These are phyloP conservation scores for Calonectria pauciramosa DNA, from an alignment of 2,329 filamentous ascomycete genomes.

Conservation along the genomic window DNA sequence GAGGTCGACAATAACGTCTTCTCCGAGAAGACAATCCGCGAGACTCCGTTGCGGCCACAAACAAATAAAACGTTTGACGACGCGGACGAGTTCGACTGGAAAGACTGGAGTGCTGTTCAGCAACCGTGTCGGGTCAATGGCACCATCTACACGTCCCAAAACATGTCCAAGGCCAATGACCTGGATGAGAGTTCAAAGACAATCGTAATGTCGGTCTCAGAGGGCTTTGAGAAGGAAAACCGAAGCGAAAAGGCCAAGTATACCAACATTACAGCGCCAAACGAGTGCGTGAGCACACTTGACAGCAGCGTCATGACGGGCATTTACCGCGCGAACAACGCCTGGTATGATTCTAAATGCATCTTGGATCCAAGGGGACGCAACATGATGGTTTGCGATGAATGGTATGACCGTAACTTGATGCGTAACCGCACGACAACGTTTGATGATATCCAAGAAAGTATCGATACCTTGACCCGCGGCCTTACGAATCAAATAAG, in stretches of 20 bases:
- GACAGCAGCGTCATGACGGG: not conserved
- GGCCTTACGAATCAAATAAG: not conserved
- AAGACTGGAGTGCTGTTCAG: not conserved
- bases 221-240: not conserved
- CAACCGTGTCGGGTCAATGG: not conserved
- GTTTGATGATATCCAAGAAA: not conserved
- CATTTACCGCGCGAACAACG: not conserved
- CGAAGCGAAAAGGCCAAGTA: not conserved
- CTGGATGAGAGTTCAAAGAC: not conserved
- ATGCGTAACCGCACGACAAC: not conserved
- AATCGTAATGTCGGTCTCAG: not conserved
- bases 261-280: not conserved
- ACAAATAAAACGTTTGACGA: not conserved
- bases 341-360: not conserved
- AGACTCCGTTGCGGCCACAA: not conserved
- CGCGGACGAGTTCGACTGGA: not conserved
- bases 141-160: not conserved
- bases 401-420: not conserved
- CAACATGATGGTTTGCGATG: not conserved
- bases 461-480: not conserved
- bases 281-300: not conserved
- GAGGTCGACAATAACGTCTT: not conserved
- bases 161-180: not conserved
- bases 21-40: not conserved
- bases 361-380: not conserved